A percentile compares a stretch with the other conserved stretches of the same genome.
These are phyloP conservation scores for Talaromyces sp. DNA, from an alignment of 2,329 filamentous ascomycete genomes.

Conservation along the genomic window DNA sequence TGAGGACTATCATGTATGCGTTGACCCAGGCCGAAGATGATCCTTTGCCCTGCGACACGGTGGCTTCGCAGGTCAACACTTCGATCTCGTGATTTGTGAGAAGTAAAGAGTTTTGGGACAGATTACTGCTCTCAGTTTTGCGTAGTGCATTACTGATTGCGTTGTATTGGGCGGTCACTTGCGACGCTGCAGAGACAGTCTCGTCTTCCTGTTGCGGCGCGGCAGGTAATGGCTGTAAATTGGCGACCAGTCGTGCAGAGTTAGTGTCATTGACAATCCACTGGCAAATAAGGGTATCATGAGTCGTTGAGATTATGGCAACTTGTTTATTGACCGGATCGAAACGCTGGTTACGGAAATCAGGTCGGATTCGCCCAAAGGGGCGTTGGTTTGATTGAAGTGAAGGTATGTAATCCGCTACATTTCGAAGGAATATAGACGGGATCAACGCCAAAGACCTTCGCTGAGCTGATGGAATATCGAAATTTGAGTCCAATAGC, in stretches of 20 bases:
- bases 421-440: conserved; percentile 13
- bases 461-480: neutral
- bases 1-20: conserved; percentile 10
- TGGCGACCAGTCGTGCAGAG: neutral
- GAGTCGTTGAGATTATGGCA: conserved; percentile 19
- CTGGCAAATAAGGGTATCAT: conserved; percentile 3
- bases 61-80: neutral
- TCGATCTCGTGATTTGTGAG: neutral
- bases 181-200: conserved; percentile 12
- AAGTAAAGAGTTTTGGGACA: too few relatives aligned
- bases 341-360: conserved; percentile 28
- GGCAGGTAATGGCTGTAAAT: neutral
- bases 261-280: too few relatives aligned
- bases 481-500: conserved; percentile 17
- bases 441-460: neutral
- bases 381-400: conserved; percentile 10
- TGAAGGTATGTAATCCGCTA: too few relatives aligned
- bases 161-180: conserved; percentile 17
- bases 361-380: conserved; percentile 19
- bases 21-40: conserved; percentile 12
- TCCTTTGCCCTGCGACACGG: too few relatives aligned
- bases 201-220: conserved; percentile 3
- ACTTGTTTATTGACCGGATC: conserved; percentile 27
- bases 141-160: conserved; percentile 16
- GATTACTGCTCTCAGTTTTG: too few relatives aligned